Percentiles rank a stretch among this genome's conserved stretches.
Evolutionary conservation across 2,329 filamentous ascomycete species (phyloP).

Genomic region (Exophiala lecanii-corni): DNA sequence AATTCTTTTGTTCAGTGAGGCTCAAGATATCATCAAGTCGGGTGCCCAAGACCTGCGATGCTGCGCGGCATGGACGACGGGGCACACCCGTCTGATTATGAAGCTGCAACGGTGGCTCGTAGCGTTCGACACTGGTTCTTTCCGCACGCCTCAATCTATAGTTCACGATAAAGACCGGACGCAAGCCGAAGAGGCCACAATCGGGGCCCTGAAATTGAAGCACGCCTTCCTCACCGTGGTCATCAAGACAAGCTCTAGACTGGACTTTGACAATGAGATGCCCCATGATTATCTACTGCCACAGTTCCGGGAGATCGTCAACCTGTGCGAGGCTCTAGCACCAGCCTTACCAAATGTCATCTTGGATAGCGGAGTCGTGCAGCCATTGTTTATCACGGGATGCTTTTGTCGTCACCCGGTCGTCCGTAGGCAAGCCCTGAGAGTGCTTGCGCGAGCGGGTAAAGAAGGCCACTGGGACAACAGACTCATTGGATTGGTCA

Average conservation of each 20-base stretch:
- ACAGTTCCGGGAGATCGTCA: background rate
- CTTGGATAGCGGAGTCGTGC: background rate
- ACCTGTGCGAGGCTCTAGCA: background rate
- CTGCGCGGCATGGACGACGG: background rate
- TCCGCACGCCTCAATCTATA: background rate
- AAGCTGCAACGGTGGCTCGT: background rate
- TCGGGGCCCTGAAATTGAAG: conserved; percentile 5
- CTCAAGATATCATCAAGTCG: background rate
- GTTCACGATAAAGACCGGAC: background rate
- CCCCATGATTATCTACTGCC: background rate
- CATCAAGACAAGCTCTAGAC: background rate
- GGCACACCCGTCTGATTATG: background rate
- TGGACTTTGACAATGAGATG: conserved; percentile 7
- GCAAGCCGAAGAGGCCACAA: too few species aligned
- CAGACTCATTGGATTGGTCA: conserved; percentile 5
- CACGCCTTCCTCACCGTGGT: conserved; percentile 3
- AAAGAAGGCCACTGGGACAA: conserved; percentile 9
- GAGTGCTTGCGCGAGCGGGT: background rate
- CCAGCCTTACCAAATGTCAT: background rate
- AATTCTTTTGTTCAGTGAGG: conserved; percentile 1
- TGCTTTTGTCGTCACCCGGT: conserved; percentile 6
- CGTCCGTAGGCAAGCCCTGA: conserved; percentile 2
- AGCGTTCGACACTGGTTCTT: background rate
- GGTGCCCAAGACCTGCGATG: background rate
- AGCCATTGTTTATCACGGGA: conserved; percentile 1